Base-by-base conservation (phyloP, 805 yeast genomes). In the Jamesozyma piceae region DNA sequence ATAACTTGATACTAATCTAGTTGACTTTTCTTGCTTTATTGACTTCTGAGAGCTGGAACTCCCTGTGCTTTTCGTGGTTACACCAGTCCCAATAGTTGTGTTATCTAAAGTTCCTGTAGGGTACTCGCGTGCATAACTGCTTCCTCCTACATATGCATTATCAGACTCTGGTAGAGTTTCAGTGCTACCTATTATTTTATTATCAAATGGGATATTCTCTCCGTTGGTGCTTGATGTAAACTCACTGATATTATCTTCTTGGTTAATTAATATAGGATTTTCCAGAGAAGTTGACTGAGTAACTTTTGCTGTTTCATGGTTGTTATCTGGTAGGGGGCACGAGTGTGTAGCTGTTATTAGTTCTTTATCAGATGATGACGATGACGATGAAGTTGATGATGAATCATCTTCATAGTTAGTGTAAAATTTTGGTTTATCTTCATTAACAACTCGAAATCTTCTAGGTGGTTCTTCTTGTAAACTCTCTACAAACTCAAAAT, bases 1-100 rank as follows among this genome's bases (percentile, higher is more conserved):
- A 42, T 60, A 60, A 44, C 63, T 54, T 1, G 66, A 60, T 5
- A 60, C 62, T 13, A 60, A 47, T 24, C 53, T 46, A 4, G 57
- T 52, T 5, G 53, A 49, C 20, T 47, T 53, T 17, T 58, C 63
- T 3, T 50, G 43, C 18, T 29, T 38, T 18, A 15, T 14, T 15
- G 32, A 42, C 15, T 14, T 30, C 8, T 20, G 32, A 2, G 41
- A 28, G 4, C 17, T 21, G 9, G 38, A 32, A 18, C 48, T 35
- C 20, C 33, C 41, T 0, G 38, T 30, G 31, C 49, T 45, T 10
- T 22, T 20, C 26, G 36, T 8, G 6, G 24, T 33, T 10, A 18
- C 10, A 24, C 10, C 11, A 24, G 10, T 24, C 28, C 6, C 10
- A 24, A 24, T 24, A 11, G 28, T 24, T 6, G 6, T 24, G 11